These are phyloP conservation scores for Tylopilus intermedius DNA, from an alignment of 768 basidiomycete genomes.

Conservation along the genomic window DNA sequence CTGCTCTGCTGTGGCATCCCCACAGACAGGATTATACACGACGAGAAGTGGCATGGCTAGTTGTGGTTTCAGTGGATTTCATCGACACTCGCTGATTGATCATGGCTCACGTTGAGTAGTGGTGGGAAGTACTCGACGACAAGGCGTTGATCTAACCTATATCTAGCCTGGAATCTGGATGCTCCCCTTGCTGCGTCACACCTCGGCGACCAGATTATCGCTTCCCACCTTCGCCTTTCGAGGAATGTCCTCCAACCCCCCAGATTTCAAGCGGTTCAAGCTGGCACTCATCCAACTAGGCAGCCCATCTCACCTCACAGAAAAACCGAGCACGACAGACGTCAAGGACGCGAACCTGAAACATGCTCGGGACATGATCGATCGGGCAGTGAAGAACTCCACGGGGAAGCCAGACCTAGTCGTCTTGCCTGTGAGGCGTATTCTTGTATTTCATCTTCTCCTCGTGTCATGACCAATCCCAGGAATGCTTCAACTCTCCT, in stretches of 20 bases:
- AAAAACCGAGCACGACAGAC: constrained; percentile 27
- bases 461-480: not conserved
- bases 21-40: constrained; percentile 75
- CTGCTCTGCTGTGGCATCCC: constrained; percentile 49
- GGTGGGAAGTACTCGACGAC: not conserved
- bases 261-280: constrained; percentile 63
- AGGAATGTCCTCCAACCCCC: constrained; percentile 30
- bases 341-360: constrained; percentile 71
- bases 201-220: not conserved
- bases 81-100: not conserved
- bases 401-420: constrained; percentile 65
- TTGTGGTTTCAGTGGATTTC: not conserved
- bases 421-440: constrained; percentile 67
- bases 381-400: constrained; percentile 52
- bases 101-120: constrained; percentile 5
- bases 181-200: constrained; percentile 10
- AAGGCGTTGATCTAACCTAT: not conserved
- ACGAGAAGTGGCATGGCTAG: constrained; percentile 48
- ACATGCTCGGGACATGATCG: constrained; percentile 77
- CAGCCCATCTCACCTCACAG: constrained; percentile 43
- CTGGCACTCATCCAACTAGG: constrained; percentile 91
- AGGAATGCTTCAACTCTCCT: constrained; percentile 90
- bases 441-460: not conserved
- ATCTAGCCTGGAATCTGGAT: constrained; percentile 10
- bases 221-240: constrained; percentile 1